phyloP scores from a whole-genome alignment of 345 rosid genomes.

The Excoecaria cochinchinensis region DNA sequence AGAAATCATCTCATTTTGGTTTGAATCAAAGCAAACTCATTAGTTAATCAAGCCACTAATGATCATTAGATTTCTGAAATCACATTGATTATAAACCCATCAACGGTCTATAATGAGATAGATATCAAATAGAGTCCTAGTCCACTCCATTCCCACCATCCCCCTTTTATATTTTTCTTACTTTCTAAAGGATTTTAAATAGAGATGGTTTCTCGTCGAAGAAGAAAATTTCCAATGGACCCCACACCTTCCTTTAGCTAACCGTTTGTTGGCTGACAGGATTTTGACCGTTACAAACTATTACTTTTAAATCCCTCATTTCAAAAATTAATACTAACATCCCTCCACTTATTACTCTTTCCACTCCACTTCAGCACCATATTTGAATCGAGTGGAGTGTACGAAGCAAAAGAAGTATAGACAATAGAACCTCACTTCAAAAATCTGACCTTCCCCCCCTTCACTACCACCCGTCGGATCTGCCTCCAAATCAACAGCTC shows the following conservation, averaged over 20 bases:
- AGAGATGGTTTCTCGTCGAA: background rate
- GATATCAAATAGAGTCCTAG: background rate
- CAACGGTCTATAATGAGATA: background rate
- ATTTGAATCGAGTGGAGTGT: background rate
- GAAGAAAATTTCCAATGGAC: slow-evolving; percentile 10
- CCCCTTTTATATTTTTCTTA: background rate
- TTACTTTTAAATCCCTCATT: slow-evolving; percentile 27
- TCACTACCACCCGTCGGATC: slow-evolving; percentile 36
- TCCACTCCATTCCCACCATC: background rate
- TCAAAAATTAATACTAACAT: slow-evolving; percentile 11
- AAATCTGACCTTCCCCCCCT: slow-evolving; percentile 32
- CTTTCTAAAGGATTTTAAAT: background rate
- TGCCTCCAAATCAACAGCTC: slow-evolving; percentile 30
- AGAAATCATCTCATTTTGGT: slow-evolving; percentile 1
- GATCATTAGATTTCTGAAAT: background rate
- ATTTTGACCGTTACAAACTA: slow-evolving; percentile 59
- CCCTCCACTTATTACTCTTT: slow-evolving; percentile 26
- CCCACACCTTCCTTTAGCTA: slow-evolving; percentile 22
- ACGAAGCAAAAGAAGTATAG: slow-evolving; percentile 27
- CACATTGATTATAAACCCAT: background rate
- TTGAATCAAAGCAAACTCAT: background rate
- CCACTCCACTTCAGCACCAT: slow-evolving; percentile 12
- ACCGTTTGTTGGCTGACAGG: slow-evolving; percentile 41
- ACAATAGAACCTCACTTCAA: slow-evolving; percentile 27
- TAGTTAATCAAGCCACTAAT: background rate